Conservation (phyloP, 805 yeast species). For the Schwanniomyces pseudopolymorphus region DNA sequence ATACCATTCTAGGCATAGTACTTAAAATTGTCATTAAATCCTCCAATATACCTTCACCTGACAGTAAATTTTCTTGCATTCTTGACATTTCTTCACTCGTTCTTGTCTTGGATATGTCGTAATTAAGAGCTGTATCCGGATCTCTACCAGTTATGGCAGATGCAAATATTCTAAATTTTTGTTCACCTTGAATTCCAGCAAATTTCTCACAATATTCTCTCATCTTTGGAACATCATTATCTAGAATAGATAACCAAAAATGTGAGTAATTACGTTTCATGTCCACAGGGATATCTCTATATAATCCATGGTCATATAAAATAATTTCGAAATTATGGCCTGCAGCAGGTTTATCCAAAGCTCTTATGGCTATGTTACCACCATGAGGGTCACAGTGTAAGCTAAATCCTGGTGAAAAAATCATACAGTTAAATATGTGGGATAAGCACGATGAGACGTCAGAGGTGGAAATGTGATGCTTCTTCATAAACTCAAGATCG, state of each 20-base stretch:
- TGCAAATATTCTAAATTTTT: slow-evolving; percentile 75
- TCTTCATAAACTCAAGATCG: slow-evolving; percentile 61
- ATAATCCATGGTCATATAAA: slow-evolving; percentile 92
- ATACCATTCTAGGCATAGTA: slow-evolving; percentile 78
- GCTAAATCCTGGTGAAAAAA: slow-evolving; percentile 87
- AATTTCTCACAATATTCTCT: slow-evolving; percentile 69
- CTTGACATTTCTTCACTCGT: slow-evolving; percentile 59
- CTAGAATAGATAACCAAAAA: slow-evolving; percentile 88
- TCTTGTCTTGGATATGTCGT: slow-evolving; percentile 56
- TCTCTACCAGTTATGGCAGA: slow-evolving; percentile 96
- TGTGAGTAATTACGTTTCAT: slow-evolving; percentile 82
- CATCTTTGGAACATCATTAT: slow-evolving; percentile 67
- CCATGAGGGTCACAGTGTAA: slow-evolving; percentile 99
- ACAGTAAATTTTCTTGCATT: slow-evolving; percentile 61
- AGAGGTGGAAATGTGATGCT: slow-evolving; percentile 64
- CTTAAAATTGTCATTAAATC: slow-evolving; percentile 79
- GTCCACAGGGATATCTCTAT: slow-evolving; percentile 75
- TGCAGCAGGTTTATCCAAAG: slow-evolving; percentile 14
- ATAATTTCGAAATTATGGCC: slow-evolving; percentile 86
- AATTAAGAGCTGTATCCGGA: slow-evolving; percentile 67
- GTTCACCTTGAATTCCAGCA: slow-evolving; percentile 74
- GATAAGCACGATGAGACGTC: slow-evolving; percentile 84
- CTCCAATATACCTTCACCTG: slow-evolving; percentile 62
- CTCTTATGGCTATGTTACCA: slow-evolving; percentile 86
- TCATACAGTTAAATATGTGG: slow-evolving; percentile 92